Conservation (phyloP, 805 yeast species). For the Candida ortonii region DNA sequence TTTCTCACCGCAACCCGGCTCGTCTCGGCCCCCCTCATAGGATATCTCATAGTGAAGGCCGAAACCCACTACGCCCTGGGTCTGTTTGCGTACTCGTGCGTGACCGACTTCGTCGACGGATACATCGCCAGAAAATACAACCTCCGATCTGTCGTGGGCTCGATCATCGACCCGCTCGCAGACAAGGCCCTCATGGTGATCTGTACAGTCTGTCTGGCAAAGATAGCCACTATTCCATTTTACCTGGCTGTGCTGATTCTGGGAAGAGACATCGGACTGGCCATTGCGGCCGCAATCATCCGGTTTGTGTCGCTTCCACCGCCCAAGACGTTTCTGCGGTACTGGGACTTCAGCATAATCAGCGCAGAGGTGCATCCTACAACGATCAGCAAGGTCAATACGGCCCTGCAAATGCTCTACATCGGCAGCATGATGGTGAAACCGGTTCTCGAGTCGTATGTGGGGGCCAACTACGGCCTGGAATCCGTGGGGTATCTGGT, state of each 20-base stretch:
- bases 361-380: constrained; percentile 90
- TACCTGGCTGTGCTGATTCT: constrained; percentile 66
- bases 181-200: constrained; percentile 88
- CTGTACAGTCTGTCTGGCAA: constrained; percentile 73
- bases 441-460: constrained; percentile 44
- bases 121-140: constrained; percentile 80
- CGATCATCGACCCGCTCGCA: constrained; percentile 92
- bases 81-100: constrained; percentile 77
- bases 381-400: constrained; percentile 79
- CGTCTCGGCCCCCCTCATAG: constrained; percentile 80
- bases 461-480: constrained; percentile 30
- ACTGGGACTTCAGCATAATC: constrained; percentile 74
- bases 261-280: constrained; percentile 79
- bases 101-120: constrained; percentile 93
- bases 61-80: constrained; percentile 64
- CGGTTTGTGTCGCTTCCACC: constrained; percentile 71
- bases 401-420: constrained; percentile 89
- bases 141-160: constrained; percentile 78
- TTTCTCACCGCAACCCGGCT: constrained; percentile 77
- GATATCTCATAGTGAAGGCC: constrained; percentile 67
- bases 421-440: constrained; percentile 61
- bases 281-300: constrained; percentile 65
- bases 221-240: constrained; percentile 66
- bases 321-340: constrained; percentile 70
- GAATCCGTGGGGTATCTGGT: constrained; percentile 25